Evolutionary conservation across 2,329 filamentous ascomycete genomes (phyloP).

Genomic region (Aspergillus felis): DNA sequence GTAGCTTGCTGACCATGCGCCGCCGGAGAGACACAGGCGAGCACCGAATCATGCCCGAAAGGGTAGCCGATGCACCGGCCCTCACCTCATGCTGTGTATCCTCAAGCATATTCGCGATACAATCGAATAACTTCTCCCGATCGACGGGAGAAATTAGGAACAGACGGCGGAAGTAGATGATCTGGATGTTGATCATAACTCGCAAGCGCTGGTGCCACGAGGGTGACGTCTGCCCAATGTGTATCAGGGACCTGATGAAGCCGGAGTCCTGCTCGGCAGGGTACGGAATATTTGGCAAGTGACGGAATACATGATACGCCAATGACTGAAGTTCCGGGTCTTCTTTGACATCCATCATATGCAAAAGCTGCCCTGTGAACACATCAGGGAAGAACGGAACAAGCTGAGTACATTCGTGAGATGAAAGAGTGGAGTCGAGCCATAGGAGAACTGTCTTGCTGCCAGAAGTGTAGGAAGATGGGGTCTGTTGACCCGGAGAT

Average conservation of each 20-base stretch:
- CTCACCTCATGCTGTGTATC: conserved; percentile 92
- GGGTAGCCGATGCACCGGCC: conserved; percentile 82
- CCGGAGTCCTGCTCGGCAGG: conserved; percentile 76
- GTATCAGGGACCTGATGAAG: conserved; percentile 82
- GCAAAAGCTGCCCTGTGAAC: conserved; percentile 87
- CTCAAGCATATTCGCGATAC: conserved; percentile 91
- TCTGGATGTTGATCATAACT: conserved; percentile 96
- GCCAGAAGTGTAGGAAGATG: conserved; percentile 89
- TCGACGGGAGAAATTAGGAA: conserved; percentile 76
- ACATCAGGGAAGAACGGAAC: conserved; percentile 84
- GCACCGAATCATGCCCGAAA: conserved; percentile 97
- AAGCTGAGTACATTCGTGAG: conserved; percentile 87
- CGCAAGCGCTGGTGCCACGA: conserved; percentile 96
- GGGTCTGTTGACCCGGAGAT: conserved; percentile 82
- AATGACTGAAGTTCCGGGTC: conserved; percentile 92
- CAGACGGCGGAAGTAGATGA: conserved; percentile 93
- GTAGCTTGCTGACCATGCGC: conserved; percentile 70
- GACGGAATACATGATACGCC: conserved; percentile 94
- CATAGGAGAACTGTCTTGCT: conserved; percentile 94
- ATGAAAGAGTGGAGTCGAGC: conserved; percentile 87
- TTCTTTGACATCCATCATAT: conserved; percentile 99
- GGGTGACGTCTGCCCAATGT: conserved; percentile 75
- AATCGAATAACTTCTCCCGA: conserved; percentile 77
- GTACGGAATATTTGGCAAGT: conserved; percentile 93
- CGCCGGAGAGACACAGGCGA: conserved; percentile 77